These are phyloP conservation scores for Diplodia intermedia DNA, from an alignment of 2,329 filamentous ascomycete genomes.

Conservation along the genomic window DNA sequence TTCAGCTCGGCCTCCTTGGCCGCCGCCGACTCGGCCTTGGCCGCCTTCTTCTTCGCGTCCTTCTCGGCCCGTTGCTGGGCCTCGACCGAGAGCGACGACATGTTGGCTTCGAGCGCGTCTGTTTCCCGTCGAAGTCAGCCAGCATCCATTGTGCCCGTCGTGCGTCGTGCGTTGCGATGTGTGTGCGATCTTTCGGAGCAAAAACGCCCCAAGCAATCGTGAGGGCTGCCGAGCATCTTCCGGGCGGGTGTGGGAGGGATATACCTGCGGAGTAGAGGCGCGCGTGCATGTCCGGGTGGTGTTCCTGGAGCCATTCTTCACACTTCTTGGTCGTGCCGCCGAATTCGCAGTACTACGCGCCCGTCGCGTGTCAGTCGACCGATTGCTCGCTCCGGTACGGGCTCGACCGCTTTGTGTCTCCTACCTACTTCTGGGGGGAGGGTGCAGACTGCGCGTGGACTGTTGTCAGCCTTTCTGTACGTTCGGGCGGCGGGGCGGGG, in stretches of 20 bases:
- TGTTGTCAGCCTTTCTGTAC: conserved; percentile 10
- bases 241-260: background rate
- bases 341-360: conserved; percentile 91
- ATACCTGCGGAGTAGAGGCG: conserved; percentile 85
- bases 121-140: conserved; percentile 9
- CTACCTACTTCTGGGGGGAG: conserved; percentile 71
- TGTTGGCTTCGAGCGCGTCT: conserved; percentile 77
- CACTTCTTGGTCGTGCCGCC: conserved; percentile 96
- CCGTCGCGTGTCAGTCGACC: conserved; percentile 1
- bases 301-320: conserved; percentile 88
- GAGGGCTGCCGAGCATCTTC: background rate
- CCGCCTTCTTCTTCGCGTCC: conserved; percentile 95
- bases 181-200: background rate
- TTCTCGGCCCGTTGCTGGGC: conserved; percentile 95
- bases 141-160: background rate
- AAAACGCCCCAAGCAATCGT: background rate
- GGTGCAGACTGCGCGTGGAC: conserved; percentile 61
- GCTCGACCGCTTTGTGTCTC: conserved; percentile 35
- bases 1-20: conserved; percentile 82
- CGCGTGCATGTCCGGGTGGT: conserved; percentile 75
- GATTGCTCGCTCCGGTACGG: background rate
- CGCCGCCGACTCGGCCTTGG: conserved; percentile 88
- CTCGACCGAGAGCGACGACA: conserved; percentile 84
- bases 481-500: background rate
- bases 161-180: background rate